phyloP scores from a whole-genome alignment of 2,329 filamentous ascomycete genomes.

The Rhytidhysteron rufulum region DNA sequence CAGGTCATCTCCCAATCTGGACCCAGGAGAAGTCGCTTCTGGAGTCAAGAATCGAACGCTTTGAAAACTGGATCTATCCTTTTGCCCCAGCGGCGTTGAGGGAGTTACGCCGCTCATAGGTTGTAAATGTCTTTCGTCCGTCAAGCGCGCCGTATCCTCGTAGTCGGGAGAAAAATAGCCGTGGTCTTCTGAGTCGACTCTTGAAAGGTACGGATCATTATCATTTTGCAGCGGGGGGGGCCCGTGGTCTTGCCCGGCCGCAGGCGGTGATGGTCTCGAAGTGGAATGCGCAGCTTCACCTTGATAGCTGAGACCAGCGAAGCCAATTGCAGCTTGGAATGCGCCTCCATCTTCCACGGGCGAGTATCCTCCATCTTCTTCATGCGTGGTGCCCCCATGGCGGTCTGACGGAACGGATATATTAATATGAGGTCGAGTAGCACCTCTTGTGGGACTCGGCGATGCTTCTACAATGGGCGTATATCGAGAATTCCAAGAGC shows the following conservation, averaged over 20 bases:
- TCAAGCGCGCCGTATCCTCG: constrained; percentile 59
- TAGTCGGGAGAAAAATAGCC: constrained; percentile 54
- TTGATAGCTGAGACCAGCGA: constrained; percentile 44
- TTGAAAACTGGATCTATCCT: constrained; percentile 50
- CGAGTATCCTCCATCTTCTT: constrained; percentile 38
- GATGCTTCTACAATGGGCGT: constrained; percentile 52
- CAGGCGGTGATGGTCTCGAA: constrained; percentile 26
- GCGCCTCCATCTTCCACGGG: constrained; percentile 43
- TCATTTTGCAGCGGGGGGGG: constrained; percentile 9
- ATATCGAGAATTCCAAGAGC: constrained; percentile 45
- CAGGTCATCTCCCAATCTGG: constrained; percentile 59
- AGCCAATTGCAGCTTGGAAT: constrained; percentile 47
- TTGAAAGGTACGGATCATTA: constrained; percentile 31
- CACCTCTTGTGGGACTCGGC: constrained; percentile 42
- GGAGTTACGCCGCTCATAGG: constrained; percentile 51
- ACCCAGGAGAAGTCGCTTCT: constrained; percentile 37
- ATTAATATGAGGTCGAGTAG: constrained; percentile 30
- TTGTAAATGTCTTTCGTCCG: constrained; percentile 52
- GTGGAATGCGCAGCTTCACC: constrained; percentile 32
- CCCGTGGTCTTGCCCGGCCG: constrained; percentile 28
- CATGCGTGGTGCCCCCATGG: constrained; percentile 20
- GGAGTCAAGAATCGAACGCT: constrained; percentile 52
- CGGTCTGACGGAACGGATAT: constrained; percentile 27
- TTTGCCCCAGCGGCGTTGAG: constrained; percentile 38
- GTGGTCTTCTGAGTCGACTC: constrained; percentile 50